Evolutionary conservation across 805 yeast genomes (phyloP), one percentile per base, ranked within the genome.

Genomic region (Pichia thaimueangensis): DNA sequence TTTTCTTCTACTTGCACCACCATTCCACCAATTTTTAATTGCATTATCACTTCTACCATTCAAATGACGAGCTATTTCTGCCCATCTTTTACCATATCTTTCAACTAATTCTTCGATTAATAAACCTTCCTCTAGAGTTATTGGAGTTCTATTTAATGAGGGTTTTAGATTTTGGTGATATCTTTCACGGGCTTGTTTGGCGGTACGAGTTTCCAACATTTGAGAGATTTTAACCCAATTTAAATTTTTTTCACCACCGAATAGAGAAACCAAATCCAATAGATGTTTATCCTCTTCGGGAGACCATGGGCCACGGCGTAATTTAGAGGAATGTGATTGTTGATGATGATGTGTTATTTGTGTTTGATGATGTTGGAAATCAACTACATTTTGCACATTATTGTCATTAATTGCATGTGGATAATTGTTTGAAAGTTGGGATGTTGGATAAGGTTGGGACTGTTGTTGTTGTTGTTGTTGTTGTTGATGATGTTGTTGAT

Each of bases 11-110:
- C 85, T 86, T 12, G 94, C 91, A 8, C 95, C 94, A 4, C 96
- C 95, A 57, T 86, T 86, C 96, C 96, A 87, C 96, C 96, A 88
- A 64, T 88, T 88, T 59, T 86, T 86, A 54, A 86, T 86, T 17
- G 95, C 88, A 60, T 86, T 87, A 61, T 87, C 96, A n/a, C 83
- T 74, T 41, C 96, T 69, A 2, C 96, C 95, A 48, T 84, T 82
- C 45, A 87, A 65, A 61, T 86, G 94, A 40, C 95, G 73, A 15
- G 95, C 86, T 35, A 87, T 88, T 56, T 86, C 95, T 0, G 96
- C 96, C 96, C 96, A 87, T 53, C 85, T 74, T 60, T 87, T 86
- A 35, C 96, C 96, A 58, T 85, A 77, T 50, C 78, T 74, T 10
- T 69, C 74, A 31, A 88, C 96, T 42, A 88, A 70, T 49, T 78